Evolutionary conservation across 192 early-diverging fungal species (phyloP).

Genomic region (Thoreauomyces humboldtii): DNA sequence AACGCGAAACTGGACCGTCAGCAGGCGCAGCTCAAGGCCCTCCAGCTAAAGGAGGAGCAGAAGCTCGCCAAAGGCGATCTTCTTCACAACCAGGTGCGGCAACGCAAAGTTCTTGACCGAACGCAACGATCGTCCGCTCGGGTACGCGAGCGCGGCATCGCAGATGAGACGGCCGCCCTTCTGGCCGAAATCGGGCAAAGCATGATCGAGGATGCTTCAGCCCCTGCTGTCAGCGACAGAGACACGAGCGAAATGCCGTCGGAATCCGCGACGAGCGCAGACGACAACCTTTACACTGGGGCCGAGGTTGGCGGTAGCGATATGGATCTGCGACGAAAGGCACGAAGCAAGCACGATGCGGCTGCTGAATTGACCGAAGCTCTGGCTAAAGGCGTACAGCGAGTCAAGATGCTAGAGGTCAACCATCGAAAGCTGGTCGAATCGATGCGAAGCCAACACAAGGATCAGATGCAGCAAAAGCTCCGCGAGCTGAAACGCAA

Average conservation of each 20-base stretch:
- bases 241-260: slow-evolving; percentile 20
- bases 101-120: slow-evolving; percentile 32
- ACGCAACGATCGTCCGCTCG: slow-evolving; percentile 10
- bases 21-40: slow-evolving; percentile 16
- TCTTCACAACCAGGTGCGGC: slow-evolving; percentile 18
- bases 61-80: slow-evolving; percentile 13
- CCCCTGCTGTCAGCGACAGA: background rate
- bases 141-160: slow-evolving; percentile 8
- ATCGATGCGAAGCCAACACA: slow-evolving; percentile 16
- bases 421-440: slow-evolving; percentile 12
- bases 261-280: too few species aligned
- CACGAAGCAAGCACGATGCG: background rate
- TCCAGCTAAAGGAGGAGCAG: slow-evolving; percentile 32
- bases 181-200: slow-evolving; percentile 6
- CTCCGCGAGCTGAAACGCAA: slow-evolving; percentile 29
- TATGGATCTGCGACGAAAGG: slow-evolving; percentile 10
- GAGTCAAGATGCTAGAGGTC: slow-evolving; percentile 12
- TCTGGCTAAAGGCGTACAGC: slow-evolving; percentile 22
- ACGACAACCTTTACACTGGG: too few species aligned
- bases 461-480: slow-evolving; percentile 14
- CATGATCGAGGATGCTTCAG: background rate
- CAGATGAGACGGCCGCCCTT: slow-evolving; percentile 7
- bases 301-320: background rate
- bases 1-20: slow-evolving; percentile 10
- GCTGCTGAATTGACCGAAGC: slow-evolving; percentile 12